A percentile compares a stretch with the other conserved stretches of the same genome.
phyloP scores from a whole-genome alignment of 805 yeast species.

The Cyberlindnera subsufficiens region DNA sequence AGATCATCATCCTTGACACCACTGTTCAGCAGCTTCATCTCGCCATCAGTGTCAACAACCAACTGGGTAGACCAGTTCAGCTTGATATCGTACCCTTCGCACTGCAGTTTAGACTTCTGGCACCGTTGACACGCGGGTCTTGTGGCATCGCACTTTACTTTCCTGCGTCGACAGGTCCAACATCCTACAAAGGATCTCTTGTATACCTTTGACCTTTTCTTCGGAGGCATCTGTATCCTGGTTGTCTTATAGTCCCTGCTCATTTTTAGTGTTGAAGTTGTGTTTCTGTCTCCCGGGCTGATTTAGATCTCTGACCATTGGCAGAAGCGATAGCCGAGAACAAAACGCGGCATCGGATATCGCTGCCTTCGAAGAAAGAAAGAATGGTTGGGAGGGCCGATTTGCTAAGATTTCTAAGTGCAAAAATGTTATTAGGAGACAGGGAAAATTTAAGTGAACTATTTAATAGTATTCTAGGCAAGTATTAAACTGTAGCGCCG shows the following conservation, averaged over 20 bases:
- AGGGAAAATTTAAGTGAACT: too few relatives aligned
- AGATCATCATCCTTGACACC: constrained; percentile 4
- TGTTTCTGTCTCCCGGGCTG: too few relatives aligned
- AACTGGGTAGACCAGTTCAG: constrained; percentile 64
- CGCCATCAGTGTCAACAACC: constrained; percentile 33
- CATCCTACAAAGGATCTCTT: constrained; percentile 69
- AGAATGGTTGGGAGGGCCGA: too few relatives aligned
- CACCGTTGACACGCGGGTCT: constrained; percentile 70
- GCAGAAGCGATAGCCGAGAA: too few relatives aligned
- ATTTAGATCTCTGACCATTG: too few relatives aligned
- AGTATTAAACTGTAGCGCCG: too few relatives aligned
- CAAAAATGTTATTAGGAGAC: too few relatives aligned
- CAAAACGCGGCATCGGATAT: too few relatives aligned
- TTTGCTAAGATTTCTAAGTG: too few relatives aligned
- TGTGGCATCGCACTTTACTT: constrained; percentile 72
- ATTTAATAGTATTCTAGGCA: too few relatives aligned
- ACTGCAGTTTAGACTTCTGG: constrained; percentile 51
- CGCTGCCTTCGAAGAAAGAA: too few relatives aligned
- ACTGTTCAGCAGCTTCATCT: constrained; percentile 17
- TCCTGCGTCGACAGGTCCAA: constrained; percentile 81
- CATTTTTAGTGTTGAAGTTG: too few relatives aligned
- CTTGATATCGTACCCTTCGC: constrained; percentile 81
- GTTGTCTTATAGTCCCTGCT: background rate
- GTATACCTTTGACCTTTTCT: constrained; percentile 13
- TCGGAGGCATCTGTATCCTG: constrained; percentile 2